These are phyloP conservation scores for Urochloa ruziziensis DNA, from an alignment of 176 grass and related monocot species.

Conservation along the genomic window DNA sequence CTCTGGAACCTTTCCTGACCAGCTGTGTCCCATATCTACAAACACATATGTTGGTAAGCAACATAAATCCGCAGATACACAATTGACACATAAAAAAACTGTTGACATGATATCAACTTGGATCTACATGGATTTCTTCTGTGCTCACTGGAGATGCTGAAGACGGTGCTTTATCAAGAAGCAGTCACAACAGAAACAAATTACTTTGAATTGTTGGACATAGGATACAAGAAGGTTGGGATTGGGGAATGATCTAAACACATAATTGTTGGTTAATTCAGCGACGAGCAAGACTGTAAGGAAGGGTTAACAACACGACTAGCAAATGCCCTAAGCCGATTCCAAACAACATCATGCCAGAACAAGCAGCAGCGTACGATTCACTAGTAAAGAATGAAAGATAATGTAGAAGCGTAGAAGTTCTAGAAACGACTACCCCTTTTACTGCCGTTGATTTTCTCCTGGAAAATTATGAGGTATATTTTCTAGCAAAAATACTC, in stretches of 20 bases:
- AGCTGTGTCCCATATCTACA: constrained; percentile 91
- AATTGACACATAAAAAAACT: background rate
- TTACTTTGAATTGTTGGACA: background rate
- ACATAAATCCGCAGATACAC: background rate
- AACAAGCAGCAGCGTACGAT: background rate
- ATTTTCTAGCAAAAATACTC: background rate
- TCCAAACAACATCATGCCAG: background rate
- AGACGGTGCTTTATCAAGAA: background rate
- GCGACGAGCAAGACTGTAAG: background rate
- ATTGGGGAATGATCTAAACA: background rate
- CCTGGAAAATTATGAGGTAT: background rate
- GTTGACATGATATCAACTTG: background rate
- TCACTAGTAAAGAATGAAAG: background rate
- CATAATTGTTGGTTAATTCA: background rate
- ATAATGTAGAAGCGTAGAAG: background rate
- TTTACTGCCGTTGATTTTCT: background rate
- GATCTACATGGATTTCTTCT: background rate
- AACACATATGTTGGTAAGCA: constrained; percentile 14
- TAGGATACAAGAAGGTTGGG: background rate
- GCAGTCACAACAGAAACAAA: background rate
- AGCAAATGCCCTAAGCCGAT: background rate
- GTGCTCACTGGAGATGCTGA: background rate
- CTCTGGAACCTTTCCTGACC: constrained; percentile 93
- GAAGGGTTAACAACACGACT: background rate
- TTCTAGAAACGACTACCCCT: background rate